Percentiles rank a stretch among this genome's conserved stretches.
Conservation (phyloP, 805 yeast genomes). For the Spathaspora girioi region DNA sequence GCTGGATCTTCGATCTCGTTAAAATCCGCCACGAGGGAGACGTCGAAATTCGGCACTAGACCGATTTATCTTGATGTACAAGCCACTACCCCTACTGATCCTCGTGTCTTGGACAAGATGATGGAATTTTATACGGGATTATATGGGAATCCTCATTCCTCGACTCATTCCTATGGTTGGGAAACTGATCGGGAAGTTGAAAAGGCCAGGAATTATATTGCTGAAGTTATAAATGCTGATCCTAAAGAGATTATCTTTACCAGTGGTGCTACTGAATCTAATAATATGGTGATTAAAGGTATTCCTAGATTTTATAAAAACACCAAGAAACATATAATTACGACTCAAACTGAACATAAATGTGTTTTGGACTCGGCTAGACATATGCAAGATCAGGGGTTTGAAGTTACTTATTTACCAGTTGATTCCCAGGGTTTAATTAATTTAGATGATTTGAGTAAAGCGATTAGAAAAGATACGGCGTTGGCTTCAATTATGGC, state of each 20-base stretch:
- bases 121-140: slow-evolving; percentile 82
- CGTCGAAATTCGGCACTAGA: slow-evolving; percentile 57
- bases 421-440: slow-evolving; percentile 80
- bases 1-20: slow-evolving; percentile 44
- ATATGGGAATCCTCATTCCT: slow-evolving; percentile 96
- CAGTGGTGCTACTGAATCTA: slow-evolving; percentile 96
- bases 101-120: slow-evolving; percentile 90
- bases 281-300: slow-evolving; percentile 93
- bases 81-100: slow-evolving; percentile 98
- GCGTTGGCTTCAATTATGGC: slow-evolving; percentile 91
- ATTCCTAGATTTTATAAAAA: slow-evolving; percentile 89
- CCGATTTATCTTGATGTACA: slow-evolving; percentile 97
- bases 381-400: slow-evolving; percentile 93
- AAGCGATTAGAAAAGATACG: slow-evolving; percentile 86
- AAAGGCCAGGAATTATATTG: slow-evolving; percentile 76
- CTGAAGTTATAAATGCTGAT: slow-evolving; percentile 84
- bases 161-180: slow-evolving; percentile 98
- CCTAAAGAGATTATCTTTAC: slow-evolving; percentile 96
- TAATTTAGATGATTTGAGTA: slow-evolving; percentile 70
- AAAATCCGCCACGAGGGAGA: slow-evolving; percentile 43
- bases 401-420: slow-evolving; percentile 89
- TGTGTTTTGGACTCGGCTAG: slow-evolving; percentile 98
- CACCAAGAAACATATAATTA: slow-evolving; percentile 89
- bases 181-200: slow-evolving; percentile 94
- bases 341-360: slow-evolving; percentile 96